These are phyloP conservation scores for Venturiaceae sp. DNA, from an alignment of 2,329 filamentous ascomycete genomes.

Conservation along the genomic window DNA sequence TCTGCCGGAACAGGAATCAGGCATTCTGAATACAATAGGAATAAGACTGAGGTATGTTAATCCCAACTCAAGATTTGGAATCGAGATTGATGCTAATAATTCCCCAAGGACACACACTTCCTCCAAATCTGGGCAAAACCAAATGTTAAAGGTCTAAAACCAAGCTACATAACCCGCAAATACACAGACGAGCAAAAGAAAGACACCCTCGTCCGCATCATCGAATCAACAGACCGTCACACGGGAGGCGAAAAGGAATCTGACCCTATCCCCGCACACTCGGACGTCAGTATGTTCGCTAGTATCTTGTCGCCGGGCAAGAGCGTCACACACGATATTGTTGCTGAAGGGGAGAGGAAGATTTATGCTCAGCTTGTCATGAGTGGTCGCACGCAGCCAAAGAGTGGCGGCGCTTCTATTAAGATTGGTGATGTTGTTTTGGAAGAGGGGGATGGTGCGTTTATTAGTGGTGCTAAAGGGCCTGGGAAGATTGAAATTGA, in stretches of 20 bases:
- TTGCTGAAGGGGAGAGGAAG: conserved; percentile 55
- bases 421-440: conserved; percentile 57
- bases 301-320: conserved; percentile 58
- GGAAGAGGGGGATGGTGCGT: conserved; percentile 72
- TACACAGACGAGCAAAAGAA: conserved; percentile 67
- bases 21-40: conserved; percentile 76
- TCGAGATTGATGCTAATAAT: neutral
- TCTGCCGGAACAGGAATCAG: conserved; percentile 74
- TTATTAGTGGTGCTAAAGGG: conserved; percentile 46
- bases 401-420: conserved; percentile 64
- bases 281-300: conserved; percentile 75
- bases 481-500: conserved; percentile 35
- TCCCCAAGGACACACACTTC: conserved; percentile 60
- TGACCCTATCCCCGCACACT: conserved; percentile 70
- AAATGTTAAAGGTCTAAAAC: conserved; percentile 61
- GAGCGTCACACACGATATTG: conserved; percentile 63
- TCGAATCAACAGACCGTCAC: conserved; percentile 57
- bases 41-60: conserved; percentile 38
- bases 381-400: conserved; percentile 44
- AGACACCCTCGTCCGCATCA: conserved; percentile 60
- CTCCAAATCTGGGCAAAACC: conserved; percentile 83
- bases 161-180: conserved; percentile 65
- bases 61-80: neutral
- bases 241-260: conserved; percentile 59
- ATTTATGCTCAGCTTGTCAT: conserved; percentile 75